Base-by-base conservation (phyloP, 1,284 basidiomycete genomes). In the Inonotus obliquus region DNA sequence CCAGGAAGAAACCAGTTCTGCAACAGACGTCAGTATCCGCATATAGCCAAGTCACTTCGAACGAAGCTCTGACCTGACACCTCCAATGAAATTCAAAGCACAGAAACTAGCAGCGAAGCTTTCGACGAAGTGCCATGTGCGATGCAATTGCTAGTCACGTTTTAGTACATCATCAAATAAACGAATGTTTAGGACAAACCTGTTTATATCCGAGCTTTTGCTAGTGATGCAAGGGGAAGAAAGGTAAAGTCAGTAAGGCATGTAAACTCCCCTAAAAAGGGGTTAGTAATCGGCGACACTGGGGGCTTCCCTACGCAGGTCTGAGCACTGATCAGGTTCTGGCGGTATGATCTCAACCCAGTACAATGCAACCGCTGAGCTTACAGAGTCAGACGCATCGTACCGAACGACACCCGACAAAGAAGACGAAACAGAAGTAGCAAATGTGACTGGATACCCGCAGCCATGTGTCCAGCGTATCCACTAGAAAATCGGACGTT, bases 301-400 rank as follows among this genome's bases (percentile, higher is more conserved):
- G 83, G 79, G 54, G 81, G 88, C 88, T 91, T 92, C 91, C 91
- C 91, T 92, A 90, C 91, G 91, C 92, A 92, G 89, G 90, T 91
- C 81, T 92, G 83, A 91, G 85, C 88, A 82, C 91, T 92, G 89
- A 83, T 91, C 92, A 93, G 89, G 91, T 93, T 92, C 89, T 76
- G 84, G 87, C 91, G 91, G 91, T 94, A 84, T 92, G 65, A 89
- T 94, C 92, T 94, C 91, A 94, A 92, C 77, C 88, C 82, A 60
- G 60, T 74, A 76, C 68, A 67, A 65, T 32, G 63, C 60, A 61
- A 72, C 69, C 67, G 68, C 66, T 64, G 65, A 67, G 67, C 61
- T 65, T 67, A 67, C 65, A 64, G 63, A 65, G 72, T 65, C 58
- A 62, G 59, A 63, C 69, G 57, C 63, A 67, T 67, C 68, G 60